These are phyloP conservation scores for Chlorella sp. DNA, from an alignment of 139 green algal genomes.

Conservation along the genomic window DNA sequence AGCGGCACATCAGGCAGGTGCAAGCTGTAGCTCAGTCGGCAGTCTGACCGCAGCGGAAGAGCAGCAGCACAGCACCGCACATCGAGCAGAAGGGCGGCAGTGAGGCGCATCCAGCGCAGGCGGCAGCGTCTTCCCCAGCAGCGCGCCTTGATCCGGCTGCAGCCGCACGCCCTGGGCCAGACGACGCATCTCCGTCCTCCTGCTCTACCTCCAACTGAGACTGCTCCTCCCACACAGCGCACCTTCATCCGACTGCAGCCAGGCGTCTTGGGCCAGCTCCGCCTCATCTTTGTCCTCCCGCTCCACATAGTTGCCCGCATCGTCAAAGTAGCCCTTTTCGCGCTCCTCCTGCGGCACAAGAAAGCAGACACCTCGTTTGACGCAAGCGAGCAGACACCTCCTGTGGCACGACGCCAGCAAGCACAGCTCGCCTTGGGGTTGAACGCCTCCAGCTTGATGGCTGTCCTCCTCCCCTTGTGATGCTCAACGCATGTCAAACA, in stretches of 20 bases:
- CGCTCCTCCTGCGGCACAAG: slow-evolving; percentile 58
- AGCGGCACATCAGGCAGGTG: too few relatives aligned
- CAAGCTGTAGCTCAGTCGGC: too few relatives aligned
- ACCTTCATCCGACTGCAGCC: slow-evolving; percentile 68
- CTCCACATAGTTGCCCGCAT: slow-evolving; percentile 77
- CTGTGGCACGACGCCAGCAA: too few relatives aligned
- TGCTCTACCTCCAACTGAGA: neutral
- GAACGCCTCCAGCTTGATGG: slow-evolving; percentile 73
- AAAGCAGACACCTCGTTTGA: too few relatives aligned
- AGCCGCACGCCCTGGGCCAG: neutral
- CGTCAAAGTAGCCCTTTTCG: slow-evolving; percentile 74
- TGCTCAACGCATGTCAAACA: too few relatives aligned
- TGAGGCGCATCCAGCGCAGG: too few relatives aligned
- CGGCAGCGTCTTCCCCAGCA: too few relatives aligned
- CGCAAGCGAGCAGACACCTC: too few relatives aligned
- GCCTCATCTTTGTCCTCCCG: slow-evolving; percentile 57
- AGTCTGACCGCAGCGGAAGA: too few relatives aligned
- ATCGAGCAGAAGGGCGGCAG: too few relatives aligned
- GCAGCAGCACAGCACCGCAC: too few relatives aligned
- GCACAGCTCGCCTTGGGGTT: slow-evolving; percentile 70
- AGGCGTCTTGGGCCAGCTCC: slow-evolving; percentile 62
- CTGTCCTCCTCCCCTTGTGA: slow-evolving; percentile 75
- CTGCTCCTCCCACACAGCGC: neutral
- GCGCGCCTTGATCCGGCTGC: neutral
- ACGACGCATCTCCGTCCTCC: too few relatives aligned